Base-by-base conservation (phyloP, 495 filamentous ascomycete species). In the Annulohypoxylon moriforme region DNA sequence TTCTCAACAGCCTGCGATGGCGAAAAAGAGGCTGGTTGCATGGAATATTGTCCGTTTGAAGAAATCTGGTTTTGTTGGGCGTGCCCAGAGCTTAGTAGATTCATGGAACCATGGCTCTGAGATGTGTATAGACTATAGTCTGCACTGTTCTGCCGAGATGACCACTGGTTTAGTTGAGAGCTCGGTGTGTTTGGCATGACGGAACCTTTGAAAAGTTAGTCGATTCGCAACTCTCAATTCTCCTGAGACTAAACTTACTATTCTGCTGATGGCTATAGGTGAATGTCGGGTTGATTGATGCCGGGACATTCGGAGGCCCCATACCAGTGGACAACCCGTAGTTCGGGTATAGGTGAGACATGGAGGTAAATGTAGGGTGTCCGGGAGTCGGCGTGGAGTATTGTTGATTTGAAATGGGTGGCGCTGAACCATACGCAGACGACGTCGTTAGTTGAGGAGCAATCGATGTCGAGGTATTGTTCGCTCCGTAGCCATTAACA, bases 331-430 rank as follows among this genome's bases (percentile, higher is more conserved):
- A 18, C 22, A 10, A 55, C n/a, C 20, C 29, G n/a, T 33, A 20
- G 27, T 34, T 20, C n/a, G n/a, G 27, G 50, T 33, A 34, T 20
- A 33, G 1, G 50, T 16, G 29, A 3, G 25, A 14, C 22, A 53
- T 53, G 4, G 49, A n/a, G 71, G 69, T 0, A 82, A 49, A 3
- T 73, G 64, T 6, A 81, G 69, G 3, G 47, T 34, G 13, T 40
- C 13, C 10, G 65, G 68, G 5, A 74, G 4, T 33, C 49, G 49
- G 11, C 10, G 27, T 53, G 4, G 50, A 7, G 7, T 55, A 34
- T 9, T 31, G 49, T 2, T 24, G 25, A 5, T 25, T 31, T 16
- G 49, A 24, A 24, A 14, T 11, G 1, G 25, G 6, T 53, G 49
- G 49, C 2, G 68, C 68, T 0, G 73, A 27, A 9, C 40, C 57